phyloP scores from a whole-genome alignment of 1,284 basidiomycete genomes.

The Apiotrichum veenhuisii region DNA sequence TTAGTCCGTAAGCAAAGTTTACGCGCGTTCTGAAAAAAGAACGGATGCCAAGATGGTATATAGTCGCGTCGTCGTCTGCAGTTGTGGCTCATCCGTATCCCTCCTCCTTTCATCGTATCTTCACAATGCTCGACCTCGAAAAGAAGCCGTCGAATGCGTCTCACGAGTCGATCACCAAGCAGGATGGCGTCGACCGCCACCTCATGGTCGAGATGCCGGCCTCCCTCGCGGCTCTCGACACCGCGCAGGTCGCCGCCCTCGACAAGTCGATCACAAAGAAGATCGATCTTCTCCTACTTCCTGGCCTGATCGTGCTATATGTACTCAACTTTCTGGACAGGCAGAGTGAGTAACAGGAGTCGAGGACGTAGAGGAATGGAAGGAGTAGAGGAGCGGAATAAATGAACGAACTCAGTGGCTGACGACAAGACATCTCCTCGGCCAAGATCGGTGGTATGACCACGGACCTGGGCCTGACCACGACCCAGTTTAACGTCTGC shows the following conservation, averaged over 20 bases:
- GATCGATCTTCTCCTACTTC: slow-evolving; percentile 20
- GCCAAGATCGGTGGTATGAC: slow-evolving; percentile 21
- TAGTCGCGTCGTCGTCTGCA: too few species aligned
- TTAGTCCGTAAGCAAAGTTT: too few species aligned
- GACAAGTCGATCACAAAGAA: slow-evolving; percentile 22
- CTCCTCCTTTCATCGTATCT: background rate
- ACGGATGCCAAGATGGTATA: too few species aligned
- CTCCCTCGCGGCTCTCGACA: slow-evolving; percentile 23
- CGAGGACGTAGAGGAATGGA: too few species aligned
- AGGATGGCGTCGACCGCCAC: slow-evolving; percentile 13
- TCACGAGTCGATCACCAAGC: background rate
- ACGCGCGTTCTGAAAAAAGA: too few species aligned
- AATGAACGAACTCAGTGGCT: background rate
- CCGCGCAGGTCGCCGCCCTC: slow-evolving; percentile 26
- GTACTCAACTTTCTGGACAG: slow-evolving; percentile 4
- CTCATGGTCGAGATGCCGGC: slow-evolving; percentile 22
- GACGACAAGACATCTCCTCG: slow-evolving; percentile 7
- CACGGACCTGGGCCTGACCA: slow-evolving; percentile 16
- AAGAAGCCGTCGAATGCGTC: background rate
- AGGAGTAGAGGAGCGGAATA: too few species aligned
- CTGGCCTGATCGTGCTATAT: slow-evolving; percentile 7
- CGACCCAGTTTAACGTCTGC: slow-evolving; percentile 26
- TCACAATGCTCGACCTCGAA: background rate
- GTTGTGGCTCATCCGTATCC: too few species aligned
- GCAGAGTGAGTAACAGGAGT: background rate